These are phyloP conservation scores for Emergomyces pasteurianus DNA, from an alignment of 2,329 filamentous ascomycete genomes.

Conservation along the genomic window DNA sequence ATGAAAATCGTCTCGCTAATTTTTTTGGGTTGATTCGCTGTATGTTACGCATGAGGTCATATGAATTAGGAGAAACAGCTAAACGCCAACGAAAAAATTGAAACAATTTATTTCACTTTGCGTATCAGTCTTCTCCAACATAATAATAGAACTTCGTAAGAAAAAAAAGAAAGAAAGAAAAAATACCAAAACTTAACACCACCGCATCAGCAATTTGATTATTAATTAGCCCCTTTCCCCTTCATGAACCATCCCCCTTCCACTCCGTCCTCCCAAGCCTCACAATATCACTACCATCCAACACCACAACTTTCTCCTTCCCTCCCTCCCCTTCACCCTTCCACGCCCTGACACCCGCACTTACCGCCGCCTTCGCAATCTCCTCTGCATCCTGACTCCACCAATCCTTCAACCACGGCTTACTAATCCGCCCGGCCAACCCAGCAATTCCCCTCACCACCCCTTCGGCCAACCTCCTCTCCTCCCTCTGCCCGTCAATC, in stretches of 20 bases:
- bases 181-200: background rate
- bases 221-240: background rate
- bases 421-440: slow-evolving; percentile 42
- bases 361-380: slow-evolving; percentile 31
- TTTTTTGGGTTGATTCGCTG: background rate
- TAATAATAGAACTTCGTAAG: too few species aligned
- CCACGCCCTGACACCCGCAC: slow-evolving; percentile 28
- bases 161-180: background rate
- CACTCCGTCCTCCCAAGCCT: slow-evolving; percentile 18
- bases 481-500: slow-evolving; percentile 59
- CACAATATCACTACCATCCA: slow-evolving; percentile 29
- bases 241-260: slow-evolving; percentile 6
- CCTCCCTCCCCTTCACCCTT: slow-evolving; percentile 26
- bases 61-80: background rate
- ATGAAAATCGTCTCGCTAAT: background rate
- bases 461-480: slow-evolving; percentile 48
- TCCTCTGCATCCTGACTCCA: slow-evolving; percentile 52
- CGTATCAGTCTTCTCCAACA: too few species aligned
- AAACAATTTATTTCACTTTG: background rate
- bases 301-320: slow-evolving; percentile 29
- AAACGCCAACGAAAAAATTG: background rate
- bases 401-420: slow-evolving; percentile 45
- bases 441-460: slow-evolving; percentile 45
- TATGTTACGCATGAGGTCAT: background rate
- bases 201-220: background rate